A percentile compares a stretch with the other conserved stretches of the same genome.
Conservation (phyloP, 257 asterid species). For the Buddleja alternifolia region DNA sequence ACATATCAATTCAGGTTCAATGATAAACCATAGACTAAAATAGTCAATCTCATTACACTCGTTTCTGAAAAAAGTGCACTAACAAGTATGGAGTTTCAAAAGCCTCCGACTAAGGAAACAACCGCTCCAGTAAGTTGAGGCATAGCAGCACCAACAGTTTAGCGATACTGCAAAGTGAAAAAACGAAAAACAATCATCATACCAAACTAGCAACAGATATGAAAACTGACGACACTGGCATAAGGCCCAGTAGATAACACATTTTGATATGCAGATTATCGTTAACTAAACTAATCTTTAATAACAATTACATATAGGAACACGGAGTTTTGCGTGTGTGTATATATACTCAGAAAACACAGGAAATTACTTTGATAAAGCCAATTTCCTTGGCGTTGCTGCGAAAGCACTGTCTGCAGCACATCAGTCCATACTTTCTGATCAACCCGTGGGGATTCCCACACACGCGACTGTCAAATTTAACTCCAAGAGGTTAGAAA, state of each 20-base stretch:
- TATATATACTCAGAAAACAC: not conserved
- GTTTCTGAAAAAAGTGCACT: conserved; percentile 7
- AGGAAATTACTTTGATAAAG: conserved; percentile 37
- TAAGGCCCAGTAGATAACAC: too few species aligned
- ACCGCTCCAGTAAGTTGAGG: not conserved
- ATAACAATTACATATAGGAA: not conserved
- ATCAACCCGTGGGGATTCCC: conserved; percentile 43
- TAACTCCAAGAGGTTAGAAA: not conserved
- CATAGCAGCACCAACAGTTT: not conserved
- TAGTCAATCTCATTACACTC: conserved; percentile 20
- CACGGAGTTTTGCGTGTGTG: too few species aligned
- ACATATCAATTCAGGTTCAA: conserved; percentile 9
- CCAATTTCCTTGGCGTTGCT: conserved; percentile 51
- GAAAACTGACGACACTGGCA: too few species aligned
- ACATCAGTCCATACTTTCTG: conserved; percentile 45
- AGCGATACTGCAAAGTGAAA: conserved; percentile 42
- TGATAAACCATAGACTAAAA: conserved; percentile 11
- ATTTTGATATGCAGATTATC: too few species aligned
- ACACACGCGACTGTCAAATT: conserved; percentile 40
- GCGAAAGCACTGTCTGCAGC: conserved; percentile 50
- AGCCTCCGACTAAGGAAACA: conserved; percentile 5
- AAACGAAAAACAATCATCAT: not conserved
- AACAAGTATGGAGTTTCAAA: conserved; percentile 18
- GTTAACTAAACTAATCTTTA: too few species aligned
- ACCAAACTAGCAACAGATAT: not conserved